Conservation (phyloP, 2,329 filamentous ascomycete genomes). For the Rhynchosporium graminicola region DNA sequence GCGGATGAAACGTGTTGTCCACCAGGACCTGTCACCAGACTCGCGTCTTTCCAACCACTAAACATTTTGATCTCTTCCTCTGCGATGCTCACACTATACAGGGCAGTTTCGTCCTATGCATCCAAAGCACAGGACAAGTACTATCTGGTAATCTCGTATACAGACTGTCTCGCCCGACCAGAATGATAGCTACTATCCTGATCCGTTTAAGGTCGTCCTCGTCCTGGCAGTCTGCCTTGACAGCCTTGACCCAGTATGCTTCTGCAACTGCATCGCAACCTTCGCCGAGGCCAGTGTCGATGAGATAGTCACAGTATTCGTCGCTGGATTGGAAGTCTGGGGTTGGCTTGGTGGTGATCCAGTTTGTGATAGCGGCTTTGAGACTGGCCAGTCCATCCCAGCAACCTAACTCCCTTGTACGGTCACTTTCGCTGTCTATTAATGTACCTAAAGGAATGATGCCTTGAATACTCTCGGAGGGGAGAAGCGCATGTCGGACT, state of each 20-base stretch:
- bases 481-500: slow-evolving; percentile 52
- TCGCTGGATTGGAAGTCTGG: slow-evolving; percentile 52
- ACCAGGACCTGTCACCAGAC: slow-evolving; percentile 46
- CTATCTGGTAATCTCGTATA: slow-evolving; percentile 49
- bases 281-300: slow-evolving; percentile 49
- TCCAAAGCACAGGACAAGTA: slow-evolving; percentile 54
- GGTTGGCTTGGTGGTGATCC: slow-evolving; percentile 43
- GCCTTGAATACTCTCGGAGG: slow-evolving; percentile 52
- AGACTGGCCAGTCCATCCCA: slow-evolving; percentile 51
- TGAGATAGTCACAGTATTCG: slow-evolving; percentile 49
- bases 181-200: slow-evolving; percentile 47
- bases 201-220: slow-evolving; percentile 53
- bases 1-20: slow-evolving; percentile 53
- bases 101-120: slow-evolving; percentile 45
- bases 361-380: slow-evolving; percentile 44
- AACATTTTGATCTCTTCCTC: slow-evolving; percentile 54
- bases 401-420: slow-evolving; percentile 49
- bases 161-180: slow-evolving; percentile 52
- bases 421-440: slow-evolving; percentile 54
- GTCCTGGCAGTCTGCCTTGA: slow-evolving; percentile 50
- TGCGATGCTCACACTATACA: slow-evolving; percentile 46
- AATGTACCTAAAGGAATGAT: slow-evolving; percentile 52
- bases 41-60: slow-evolving; percentile 48
- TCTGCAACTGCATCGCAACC: slow-evolving; percentile 43
- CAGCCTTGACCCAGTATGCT: slow-evolving; percentile 49